These are phyloP conservation scores for Alternaria panax DNA, from an alignment of 2,329 filamentous ascomycete species.

Conservation along the genomic window DNA sequence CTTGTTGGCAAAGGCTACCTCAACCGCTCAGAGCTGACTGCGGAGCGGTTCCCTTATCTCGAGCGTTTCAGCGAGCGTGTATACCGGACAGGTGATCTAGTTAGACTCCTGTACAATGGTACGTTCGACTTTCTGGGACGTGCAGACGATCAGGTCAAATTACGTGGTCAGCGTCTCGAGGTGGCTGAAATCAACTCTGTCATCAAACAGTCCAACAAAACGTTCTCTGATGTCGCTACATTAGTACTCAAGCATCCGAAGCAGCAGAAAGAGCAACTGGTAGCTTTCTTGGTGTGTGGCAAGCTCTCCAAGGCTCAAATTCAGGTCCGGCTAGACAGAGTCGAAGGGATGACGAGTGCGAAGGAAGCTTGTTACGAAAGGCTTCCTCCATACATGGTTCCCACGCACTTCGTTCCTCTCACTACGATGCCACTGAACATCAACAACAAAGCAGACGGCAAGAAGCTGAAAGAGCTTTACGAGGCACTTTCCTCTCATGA, in stretches of 20 bases:
- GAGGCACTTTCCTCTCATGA: slow-evolving; percentile 65
- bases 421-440: slow-evolving; percentile 78
- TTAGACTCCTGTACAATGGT: slow-evolving; percentile 78
- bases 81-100: slow-evolving; percentile 89
- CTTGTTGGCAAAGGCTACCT: slow-evolving; percentile 91
- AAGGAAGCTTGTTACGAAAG: slow-evolving; percentile 69
- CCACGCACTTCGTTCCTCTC: slow-evolving; percentile 79
- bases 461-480: slow-evolving; percentile 72
- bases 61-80: slow-evolving; percentile 58
- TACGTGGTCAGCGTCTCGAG: slow-evolving; percentile 87
- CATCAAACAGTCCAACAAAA: slow-evolving; percentile 67
- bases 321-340: slow-evolving; percentile 29
- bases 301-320: slow-evolving; percentile 24
- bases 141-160: slow-evolving; percentile 89
- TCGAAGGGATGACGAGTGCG: slow-evolving; percentile 24
- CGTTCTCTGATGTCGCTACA: slow-evolving; percentile 75
- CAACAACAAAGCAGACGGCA: slow-evolving; percentile 89
- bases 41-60: slow-evolving; percentile 76
- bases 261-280: slow-evolving; percentile 81
- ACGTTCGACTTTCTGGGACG: slow-evolving; percentile 89
- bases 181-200: slow-evolving; percentile 90
- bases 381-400: slow-evolving; percentile 88
- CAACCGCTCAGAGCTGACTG: slow-evolving; percentile 78
- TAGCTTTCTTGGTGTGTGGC: slow-evolving; percentile 69
- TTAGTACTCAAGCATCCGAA: slow-evolving; percentile 75